Percentiles rank a stretch among this genome's conserved stretches.
Conservation (phyloP, 495 filamentous ascomycete species). For the Lineolata rhizophorae region DNA sequence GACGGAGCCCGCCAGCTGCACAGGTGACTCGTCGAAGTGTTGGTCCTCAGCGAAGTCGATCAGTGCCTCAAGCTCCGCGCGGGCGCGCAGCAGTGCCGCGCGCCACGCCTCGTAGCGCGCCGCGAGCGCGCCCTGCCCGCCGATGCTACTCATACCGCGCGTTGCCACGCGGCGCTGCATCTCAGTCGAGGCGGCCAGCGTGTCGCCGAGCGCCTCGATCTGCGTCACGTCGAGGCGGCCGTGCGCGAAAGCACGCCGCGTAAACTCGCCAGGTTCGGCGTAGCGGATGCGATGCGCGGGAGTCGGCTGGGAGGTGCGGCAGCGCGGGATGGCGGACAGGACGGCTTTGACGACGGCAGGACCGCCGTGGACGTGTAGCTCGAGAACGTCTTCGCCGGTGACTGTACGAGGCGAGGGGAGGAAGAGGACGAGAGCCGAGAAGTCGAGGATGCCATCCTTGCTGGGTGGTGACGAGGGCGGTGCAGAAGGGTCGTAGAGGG, state of each 20-base stretch:
- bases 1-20: conserved; percentile 45
- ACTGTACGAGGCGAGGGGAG: conserved; percentile 68
- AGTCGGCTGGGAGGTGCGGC: conserved; percentile 3
- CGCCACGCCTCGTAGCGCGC: conserved; percentile 74
- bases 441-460: conserved; percentile 39
- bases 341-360: conserved; percentile 72
- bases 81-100: conserved; percentile 48
- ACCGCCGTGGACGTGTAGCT: conserved; percentile 88
- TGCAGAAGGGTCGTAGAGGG: conserved; percentile 41
- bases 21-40: conserved; percentile 78
- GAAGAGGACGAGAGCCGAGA: conserved; percentile 64
- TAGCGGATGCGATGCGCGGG: conserved; percentile 37
- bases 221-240: conserved; percentile 72
- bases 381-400: conserved; percentile 81
- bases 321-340: conserved; percentile 44
- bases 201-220: conserved; percentile 77
- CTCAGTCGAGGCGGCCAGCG: conserved; percentile 71
- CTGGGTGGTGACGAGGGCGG: conserved; percentile 11
- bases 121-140: conserved; percentile 30
- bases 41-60: conserved; percentile 97
- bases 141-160: conserved; percentile 44
- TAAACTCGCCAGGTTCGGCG: conserved; percentile 92
- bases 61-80: conserved; percentile 80
- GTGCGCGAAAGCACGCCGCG: conserved; percentile 77
- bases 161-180: conserved; percentile 78